These are phyloP conservation scores for Phytophthora gonapodyides DNA, from an alignment of 352 stramenopile species.

Conservation along the genomic window DNA sequence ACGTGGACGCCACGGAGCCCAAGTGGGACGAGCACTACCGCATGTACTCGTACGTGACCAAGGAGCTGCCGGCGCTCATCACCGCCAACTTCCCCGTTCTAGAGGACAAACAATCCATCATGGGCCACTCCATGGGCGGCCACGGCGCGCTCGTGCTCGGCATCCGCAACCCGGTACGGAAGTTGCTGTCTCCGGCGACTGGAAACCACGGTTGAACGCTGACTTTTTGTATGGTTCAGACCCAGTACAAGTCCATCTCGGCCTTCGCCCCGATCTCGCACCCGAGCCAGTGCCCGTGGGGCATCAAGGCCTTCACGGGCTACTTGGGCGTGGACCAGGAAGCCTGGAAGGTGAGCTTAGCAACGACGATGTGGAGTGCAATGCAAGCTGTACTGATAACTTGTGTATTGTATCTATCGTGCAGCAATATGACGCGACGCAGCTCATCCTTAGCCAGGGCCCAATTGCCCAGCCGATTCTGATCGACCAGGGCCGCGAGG, in stretches of 20 bases:
- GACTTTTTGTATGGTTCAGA: conserved; percentile 29
- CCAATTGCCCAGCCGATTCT: conserved; percentile 77
- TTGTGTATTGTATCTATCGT: not conserved
- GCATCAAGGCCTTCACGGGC: conserved; percentile 97
- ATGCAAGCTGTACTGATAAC: conserved; percentile 4
- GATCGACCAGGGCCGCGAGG: conserved; percentile 90
- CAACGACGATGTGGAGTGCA: not conserved
- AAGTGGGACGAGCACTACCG: conserved; percentile 95
- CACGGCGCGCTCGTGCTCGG: conserved; percentile 97
- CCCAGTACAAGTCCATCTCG: conserved; percentile 93
- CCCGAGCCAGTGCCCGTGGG: conserved; percentile 96
- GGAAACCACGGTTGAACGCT: not conserved
- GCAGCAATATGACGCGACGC: conserved; percentile 91
- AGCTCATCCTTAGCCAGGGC: conserved; percentile 79
- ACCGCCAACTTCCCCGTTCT: conserved; percentile 83
- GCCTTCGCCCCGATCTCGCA: conserved; percentile 98
- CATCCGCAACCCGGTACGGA: conserved; percentile 81
- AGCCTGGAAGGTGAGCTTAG: conserved; percentile 63
- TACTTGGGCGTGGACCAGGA: conserved; percentile 95
- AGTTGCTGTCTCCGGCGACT: not conserved
- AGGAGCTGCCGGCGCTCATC: conserved; percentile 94
- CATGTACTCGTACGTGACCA: conserved; percentile 98
- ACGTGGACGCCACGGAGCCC: conserved; percentile 95
- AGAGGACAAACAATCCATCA: conserved; percentile 90
- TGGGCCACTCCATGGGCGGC: conserved; percentile 97